Evolutionary conservation across 495 filamentous ascomycete species (phyloP).

Genomic region (Gamarada debralockiae): DNA sequence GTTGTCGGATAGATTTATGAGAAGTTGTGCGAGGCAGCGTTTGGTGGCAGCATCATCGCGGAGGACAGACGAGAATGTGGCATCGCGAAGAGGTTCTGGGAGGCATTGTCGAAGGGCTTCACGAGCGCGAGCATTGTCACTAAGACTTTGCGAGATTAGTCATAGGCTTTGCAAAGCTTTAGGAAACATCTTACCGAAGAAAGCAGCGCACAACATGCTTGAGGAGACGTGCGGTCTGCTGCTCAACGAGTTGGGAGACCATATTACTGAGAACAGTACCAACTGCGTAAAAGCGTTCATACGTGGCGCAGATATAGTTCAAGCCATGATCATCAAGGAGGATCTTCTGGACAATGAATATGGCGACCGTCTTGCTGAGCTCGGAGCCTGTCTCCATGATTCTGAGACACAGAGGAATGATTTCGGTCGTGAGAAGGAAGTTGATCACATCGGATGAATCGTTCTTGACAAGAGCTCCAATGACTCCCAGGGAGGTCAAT

Average conservation of each 20-base stretch:
- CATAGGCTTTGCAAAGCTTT: background rate
- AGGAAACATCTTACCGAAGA: constrained; percentile 67
- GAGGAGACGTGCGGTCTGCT: constrained; percentile 90
- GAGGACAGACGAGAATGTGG: constrained; percentile 93
- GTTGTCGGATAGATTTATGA: constrained; percentile 96
- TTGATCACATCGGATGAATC: constrained; percentile 98
- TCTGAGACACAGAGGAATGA: constrained; percentile 94
- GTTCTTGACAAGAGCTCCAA: constrained; percentile 97
- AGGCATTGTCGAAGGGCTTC: constrained; percentile 96
- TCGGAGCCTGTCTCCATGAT: constrained; percentile 99
- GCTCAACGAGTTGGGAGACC: constrained; percentile 95
- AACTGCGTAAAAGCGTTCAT: constrained; percentile 98
- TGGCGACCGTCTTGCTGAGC: constrained; percentile 97
- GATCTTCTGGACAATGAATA: constrained; percentile 99
- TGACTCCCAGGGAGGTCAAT: constrained; percentile 95
- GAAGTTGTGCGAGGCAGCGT: constrained; percentile 90
- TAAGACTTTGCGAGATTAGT: constrained; percentile 54
- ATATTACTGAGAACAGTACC: constrained; percentile 98
- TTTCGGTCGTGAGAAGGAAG: constrained; percentile 97
- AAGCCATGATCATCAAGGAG: constrained; percentile 95
- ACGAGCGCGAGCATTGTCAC: constrained; percentile 92
- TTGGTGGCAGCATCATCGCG: constrained; percentile 98
- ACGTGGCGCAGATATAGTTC: constrained; percentile 97
- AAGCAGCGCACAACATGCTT: constrained; percentile 99
- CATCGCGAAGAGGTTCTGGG: constrained; percentile 92